These are phyloP conservation scores for Pyrenochaeta sp. DNA, from an alignment of 2,329 filamentous ascomycete genomes.

Conservation along the genomic window DNA sequence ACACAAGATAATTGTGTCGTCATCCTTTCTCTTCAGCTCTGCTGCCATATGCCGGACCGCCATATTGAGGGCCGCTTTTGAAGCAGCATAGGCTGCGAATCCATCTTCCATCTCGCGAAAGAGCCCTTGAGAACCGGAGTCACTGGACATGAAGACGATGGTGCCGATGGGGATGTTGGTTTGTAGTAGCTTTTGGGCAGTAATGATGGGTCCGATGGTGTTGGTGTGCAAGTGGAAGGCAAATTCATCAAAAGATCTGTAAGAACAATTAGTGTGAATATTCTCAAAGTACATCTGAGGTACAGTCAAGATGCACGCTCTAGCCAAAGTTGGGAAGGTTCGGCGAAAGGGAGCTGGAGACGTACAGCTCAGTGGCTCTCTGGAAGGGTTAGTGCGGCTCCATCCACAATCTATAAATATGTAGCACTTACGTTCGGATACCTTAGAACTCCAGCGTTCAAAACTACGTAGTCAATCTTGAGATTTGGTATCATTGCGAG, in stretches of 20 bases:
- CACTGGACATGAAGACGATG: constrained; percentile 65
- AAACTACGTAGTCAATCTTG: constrained; percentile 62
- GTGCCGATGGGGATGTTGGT: constrained; percentile 58
- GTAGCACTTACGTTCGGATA: constrained; percentile 62
- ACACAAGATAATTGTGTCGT: constrained; percentile 60
- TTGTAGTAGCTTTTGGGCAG: constrained; percentile 61
- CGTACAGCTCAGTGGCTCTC: constrained; percentile 62
- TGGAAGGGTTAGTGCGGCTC: constrained; percentile 44
- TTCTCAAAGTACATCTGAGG: constrained; percentile 13
- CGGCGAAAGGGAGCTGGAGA: constrained; percentile 23
- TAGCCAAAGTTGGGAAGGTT: constrained; percentile 30
- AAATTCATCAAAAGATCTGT: constrained; percentile 62
- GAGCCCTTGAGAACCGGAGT: constrained; percentile 61
- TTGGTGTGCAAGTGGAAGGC: constrained; percentile 65
- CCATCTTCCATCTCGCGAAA: constrained; percentile 66
- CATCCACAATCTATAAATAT: constrained; percentile 11
- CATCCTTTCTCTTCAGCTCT: constrained; percentile 61
- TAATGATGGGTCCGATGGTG: constrained; percentile 66
- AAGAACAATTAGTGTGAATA: constrained; percentile 9
- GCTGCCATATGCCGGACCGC: constrained; percentile 64
- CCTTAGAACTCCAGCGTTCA: constrained; percentile 65
- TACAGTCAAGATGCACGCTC: constrained; percentile 26
- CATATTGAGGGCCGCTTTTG: constrained; percentile 66
- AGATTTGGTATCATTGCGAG: constrained; percentile 52
- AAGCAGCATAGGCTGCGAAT: constrained; percentile 66